Evolutionary conservation across 192 early-diverging fungal genomes (phyloP).

Genomic region (Powellomyces hirtus): DNA sequence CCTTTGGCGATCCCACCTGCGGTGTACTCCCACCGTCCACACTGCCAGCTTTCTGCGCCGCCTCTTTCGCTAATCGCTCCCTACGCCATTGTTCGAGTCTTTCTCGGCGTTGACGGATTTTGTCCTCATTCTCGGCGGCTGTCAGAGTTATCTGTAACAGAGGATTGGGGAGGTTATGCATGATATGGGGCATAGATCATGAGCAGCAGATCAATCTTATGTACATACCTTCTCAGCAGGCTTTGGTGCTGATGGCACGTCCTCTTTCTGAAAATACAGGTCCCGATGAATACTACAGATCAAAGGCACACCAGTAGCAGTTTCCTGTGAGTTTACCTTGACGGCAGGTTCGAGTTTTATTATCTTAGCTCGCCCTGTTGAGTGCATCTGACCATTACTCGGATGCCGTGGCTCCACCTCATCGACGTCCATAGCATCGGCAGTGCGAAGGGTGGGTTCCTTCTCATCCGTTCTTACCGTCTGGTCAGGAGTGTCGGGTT

Average conservation of each 20-base stretch:
- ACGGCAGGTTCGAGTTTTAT: background rate
- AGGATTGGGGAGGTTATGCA: background rate
- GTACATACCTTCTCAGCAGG: slow-evolving; percentile 14
- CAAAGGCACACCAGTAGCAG: background rate
- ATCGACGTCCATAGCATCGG: slow-evolving; percentile 6
- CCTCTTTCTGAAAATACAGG: background rate
- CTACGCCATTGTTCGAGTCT: slow-evolving; percentile 78
- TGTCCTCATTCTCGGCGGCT: slow-evolving; percentile 54
- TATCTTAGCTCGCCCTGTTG: slow-evolving; percentile 9
- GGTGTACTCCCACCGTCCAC: background rate
- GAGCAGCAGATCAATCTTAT: background rate
- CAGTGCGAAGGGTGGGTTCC: background rate
- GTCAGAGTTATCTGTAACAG: slow-evolving; percentile 19
- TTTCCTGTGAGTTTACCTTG: background rate
- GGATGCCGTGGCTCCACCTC: background rate
- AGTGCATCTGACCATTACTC: slow-evolving; percentile 19
- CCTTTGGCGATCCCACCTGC: background rate
- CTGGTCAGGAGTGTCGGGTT: background rate
- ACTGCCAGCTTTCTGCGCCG: slow-evolving; percentile 25
- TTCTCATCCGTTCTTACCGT: slow-evolving; percentile 28
- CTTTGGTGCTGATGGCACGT: background rate
- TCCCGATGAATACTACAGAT: background rate
- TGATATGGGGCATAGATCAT: slow-evolving; percentile 12
- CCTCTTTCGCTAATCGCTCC: slow-evolving; percentile 53
- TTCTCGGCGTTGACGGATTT: slow-evolving; percentile 72